Evolutionary conservation across 2,329 filamentous ascomycete species (phyloP), one percentile per base, ranked within the genome.

Genomic region (Malbranchea zuffiana): DNA sequence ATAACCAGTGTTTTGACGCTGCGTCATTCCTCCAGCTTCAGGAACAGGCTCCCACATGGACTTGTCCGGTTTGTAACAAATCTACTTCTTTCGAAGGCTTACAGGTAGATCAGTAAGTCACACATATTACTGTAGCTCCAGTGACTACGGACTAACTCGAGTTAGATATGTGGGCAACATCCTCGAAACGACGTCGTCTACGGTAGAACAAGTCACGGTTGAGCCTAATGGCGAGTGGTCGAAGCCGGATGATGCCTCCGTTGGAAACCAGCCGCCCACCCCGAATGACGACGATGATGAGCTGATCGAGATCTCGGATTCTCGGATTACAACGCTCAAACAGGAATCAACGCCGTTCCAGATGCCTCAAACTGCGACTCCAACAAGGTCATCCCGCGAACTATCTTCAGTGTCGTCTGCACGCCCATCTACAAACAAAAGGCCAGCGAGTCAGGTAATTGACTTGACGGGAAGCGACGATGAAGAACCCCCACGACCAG

Each of bases 1-100:
- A 98, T 57, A 82, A 90, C 17, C 85, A 93, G 54, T 98, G 90
- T 56, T 98, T 96, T 49, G 90, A 98, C 57, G 88, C 82, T 3
- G 80, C 76, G 3, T 92, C 85, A 2, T 98, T 95, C 55, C 69
- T 98, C 13, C 84, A 94, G 50, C 65, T 98, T 18, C 88, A 96
- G 56, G 86, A 96, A 56, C 90, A 98, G 64, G 88, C 85, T 0
- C 90, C 90, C 0, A 92, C 90, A 12, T 98, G 90, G 90, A 70
- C 78, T n/a, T 98, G 90, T 52, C 90, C 90, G 0, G 80, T 95
- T 15, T 98, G 90, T 65, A 88, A 80, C 59, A 92, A 87, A 52
- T 62, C 74, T 0, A 79, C 86, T 1, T 75, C 78, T 0, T 98
- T 84, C 57, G 81, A 88, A 34, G 78, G 74, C 32, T 65, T 98